A percentile compares a stretch with the other conserved stretches of the same genome.
These are phyloP conservation scores for Trichocladium antarcticum DNA, from an alignment of 495 filamentous ascomycete genomes.

Conservation along the genomic window DNA sequence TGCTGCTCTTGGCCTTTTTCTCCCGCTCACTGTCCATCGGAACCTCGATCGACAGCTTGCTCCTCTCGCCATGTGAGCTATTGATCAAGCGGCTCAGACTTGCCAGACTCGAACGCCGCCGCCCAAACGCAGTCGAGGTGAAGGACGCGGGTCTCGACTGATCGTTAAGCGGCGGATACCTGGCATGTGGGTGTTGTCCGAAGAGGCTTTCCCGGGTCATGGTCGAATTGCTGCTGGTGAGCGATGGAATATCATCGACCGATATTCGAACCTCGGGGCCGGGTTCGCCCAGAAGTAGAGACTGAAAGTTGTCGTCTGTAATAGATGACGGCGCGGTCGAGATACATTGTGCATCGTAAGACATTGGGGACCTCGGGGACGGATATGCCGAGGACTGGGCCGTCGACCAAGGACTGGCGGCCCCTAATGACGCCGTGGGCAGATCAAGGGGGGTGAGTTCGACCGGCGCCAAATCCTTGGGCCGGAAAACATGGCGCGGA, in stretches of 20 bases:
- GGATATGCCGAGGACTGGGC: constrained; percentile 45
- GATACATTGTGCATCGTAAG: constrained; percentile 57
- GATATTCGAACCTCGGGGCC: constrained; percentile 59
- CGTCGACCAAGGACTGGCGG: constrained; percentile 43
- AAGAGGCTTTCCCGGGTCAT: constrained; percentile 56
- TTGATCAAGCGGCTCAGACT: constrained; percentile 77
- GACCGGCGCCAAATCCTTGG: constrained; percentile 46
- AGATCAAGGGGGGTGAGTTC: constrained; percentile 37
- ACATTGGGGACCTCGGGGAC: constrained; percentile 49
- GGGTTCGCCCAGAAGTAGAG: constrained; percentile 50
- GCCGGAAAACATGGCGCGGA: constrained; percentile 41
- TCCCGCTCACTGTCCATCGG: constrained; percentile 43
- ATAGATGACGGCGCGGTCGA: constrained; percentile 61
- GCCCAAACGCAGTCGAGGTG: constrained; percentile 52
- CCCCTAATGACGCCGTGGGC: constrained; percentile 36
- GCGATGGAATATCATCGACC: constrained; percentile 75
- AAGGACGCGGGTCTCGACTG: constrained; percentile 59
- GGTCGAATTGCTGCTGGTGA: constrained; percentile 78
- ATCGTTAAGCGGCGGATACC: constrained; percentile 26
- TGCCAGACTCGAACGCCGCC: constrained; percentile 72
- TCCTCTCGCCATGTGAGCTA: constrained; percentile 63
- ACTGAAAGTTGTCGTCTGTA: constrained; percentile 54
- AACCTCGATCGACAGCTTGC: constrained; percentile 68
- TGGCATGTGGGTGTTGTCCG: constrained; percentile 24
- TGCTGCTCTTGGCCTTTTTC: constrained; percentile 53